Percentiles rank a stretch among this genome's conserved stretches.
Conservation (phyloP, 179 eudicot genomes). For the Beta macrorhiza region DNA sequence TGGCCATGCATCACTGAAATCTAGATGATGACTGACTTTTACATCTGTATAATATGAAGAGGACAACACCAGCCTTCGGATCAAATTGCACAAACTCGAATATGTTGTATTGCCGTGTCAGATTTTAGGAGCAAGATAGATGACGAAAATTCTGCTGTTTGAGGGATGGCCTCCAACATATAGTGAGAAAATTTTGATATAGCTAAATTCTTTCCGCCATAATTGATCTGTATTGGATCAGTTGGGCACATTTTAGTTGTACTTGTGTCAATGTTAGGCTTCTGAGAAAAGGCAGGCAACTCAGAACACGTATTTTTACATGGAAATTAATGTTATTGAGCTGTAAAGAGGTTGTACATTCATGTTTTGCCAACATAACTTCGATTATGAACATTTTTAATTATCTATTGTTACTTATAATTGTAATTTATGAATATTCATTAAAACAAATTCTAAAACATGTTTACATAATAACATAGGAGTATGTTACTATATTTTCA, state of each 20-base stretch:
- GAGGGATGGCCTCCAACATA: background rate
- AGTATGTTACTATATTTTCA: too few species aligned
- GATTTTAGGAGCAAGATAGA: background rate
- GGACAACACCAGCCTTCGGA: background rate
- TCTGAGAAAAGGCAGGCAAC: too few species aligned
- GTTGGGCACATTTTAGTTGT: background rate
- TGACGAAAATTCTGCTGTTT: background rate
- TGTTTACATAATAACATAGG: too few species aligned
- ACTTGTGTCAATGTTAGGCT: background rate
- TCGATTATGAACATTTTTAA: too few species aligned
- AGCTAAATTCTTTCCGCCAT: background rate
- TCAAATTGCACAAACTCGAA: background rate
- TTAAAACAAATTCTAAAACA: too few species aligned
- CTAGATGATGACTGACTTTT: slow-evolving; percentile 33
- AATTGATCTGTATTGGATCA: background rate
- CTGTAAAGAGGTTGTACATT: too few species aligned
- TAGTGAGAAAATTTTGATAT: background rate
- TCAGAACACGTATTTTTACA: too few species aligned
- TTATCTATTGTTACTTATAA: too few species aligned
- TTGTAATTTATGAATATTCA: too few species aligned
- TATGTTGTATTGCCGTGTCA: background rate
- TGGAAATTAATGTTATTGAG: too few species aligned
- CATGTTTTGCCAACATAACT: too few species aligned
- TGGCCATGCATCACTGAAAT: slow-evolving; percentile 76
- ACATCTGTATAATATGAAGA: background rate